Percentiles rank a stretch among this genome's conserved stretches.
Evolutionary conservation across 371 early-diverging fungal species (phyloP).

Genomic region (Rhizopus stolonifer): DNA sequence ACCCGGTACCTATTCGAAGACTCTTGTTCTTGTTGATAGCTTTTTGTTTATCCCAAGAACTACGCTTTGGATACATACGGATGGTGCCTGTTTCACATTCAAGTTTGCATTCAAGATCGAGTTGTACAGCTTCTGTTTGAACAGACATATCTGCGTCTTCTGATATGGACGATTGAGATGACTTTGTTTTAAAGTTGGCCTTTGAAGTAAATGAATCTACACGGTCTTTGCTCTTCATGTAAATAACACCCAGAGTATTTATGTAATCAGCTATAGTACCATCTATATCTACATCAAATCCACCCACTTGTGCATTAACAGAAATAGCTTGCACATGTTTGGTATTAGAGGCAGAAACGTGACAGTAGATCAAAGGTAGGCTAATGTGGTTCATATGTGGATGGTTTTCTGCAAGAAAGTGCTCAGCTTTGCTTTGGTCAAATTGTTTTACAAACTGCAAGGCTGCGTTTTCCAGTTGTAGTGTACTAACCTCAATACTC

Average conservation of each 20-base stretch:
- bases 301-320: conserved; percentile 65
- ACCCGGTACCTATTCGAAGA: conserved; percentile 13
- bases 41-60: conserved; percentile 22
- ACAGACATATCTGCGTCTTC: conserved; percentile 3
- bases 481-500: conserved; percentile 58
- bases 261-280: conserved; percentile 70
- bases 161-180: conserved; percentile 5
- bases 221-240: conserved; percentile 57
- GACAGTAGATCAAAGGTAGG: conserved; percentile 59
- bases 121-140: conserved; percentile 23
- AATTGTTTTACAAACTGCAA: conserved; percentile 76
- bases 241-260: conserved; percentile 67
- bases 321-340: conserved; percentile 44
- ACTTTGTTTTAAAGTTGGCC: conserved; percentile 32
- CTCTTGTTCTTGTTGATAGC: conserved; percentile 16
- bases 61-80: conserved; percentile 57
- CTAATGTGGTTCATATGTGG: conserved; percentile 68
- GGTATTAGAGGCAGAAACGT: conserved; percentile 40
- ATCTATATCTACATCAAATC: conserved; percentile 70
- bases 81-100: conserved; percentile 46
- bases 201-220: conserved; percentile 51
- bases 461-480: conserved; percentile 58
- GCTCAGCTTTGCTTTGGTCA: conserved; percentile 69
- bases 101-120: conserved; percentile 42
- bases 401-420: conserved; percentile 67